Evolutionary conservation across 768 basidiomycete species (phyloP).

Genomic region (Pisolithus sp.): DNA sequence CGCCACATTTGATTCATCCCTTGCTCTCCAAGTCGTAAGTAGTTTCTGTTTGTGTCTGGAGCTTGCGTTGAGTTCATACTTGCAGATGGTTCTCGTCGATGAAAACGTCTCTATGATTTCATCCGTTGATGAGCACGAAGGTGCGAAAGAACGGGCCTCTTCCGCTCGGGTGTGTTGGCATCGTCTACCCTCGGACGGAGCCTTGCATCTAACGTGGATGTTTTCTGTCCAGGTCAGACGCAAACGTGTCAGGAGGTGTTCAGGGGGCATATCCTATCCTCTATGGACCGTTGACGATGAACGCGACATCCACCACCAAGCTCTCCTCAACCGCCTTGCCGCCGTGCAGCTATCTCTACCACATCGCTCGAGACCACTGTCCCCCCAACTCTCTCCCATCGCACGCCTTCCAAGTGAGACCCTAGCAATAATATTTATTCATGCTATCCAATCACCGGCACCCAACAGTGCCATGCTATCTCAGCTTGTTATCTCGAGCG

Average conservation of each 20-base stretch:
- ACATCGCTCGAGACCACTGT: neutral
- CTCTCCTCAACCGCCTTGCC: neutral
- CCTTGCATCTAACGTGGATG: neutral
- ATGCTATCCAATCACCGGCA: neutral
- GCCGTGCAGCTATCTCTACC: constrained; percentile 1
- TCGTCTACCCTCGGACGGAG: neutral
- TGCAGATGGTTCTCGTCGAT: neutral
- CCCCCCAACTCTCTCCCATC: constrained; percentile 1
- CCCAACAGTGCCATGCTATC: neutral
- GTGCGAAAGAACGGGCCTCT: neutral
- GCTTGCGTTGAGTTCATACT: neutral
- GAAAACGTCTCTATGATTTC: neutral
- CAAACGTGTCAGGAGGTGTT: neutral
- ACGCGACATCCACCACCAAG: neutral
- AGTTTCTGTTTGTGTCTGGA: neutral
- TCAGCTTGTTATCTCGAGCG: neutral
- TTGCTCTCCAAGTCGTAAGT: neutral
- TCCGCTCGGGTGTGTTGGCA: neutral
- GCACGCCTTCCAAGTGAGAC: constrained; percentile 2
- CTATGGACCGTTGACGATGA: neutral
- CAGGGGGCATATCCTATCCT: neutral
- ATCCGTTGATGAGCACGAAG: neutral
- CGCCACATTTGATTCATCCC: neutral
- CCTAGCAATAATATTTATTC: neutral
- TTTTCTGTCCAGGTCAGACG: neutral